These are phyloP conservation scores for Candida endomychidarum DNA, from an alignment of 805 yeast species.

Conservation along the genomic window DNA sequence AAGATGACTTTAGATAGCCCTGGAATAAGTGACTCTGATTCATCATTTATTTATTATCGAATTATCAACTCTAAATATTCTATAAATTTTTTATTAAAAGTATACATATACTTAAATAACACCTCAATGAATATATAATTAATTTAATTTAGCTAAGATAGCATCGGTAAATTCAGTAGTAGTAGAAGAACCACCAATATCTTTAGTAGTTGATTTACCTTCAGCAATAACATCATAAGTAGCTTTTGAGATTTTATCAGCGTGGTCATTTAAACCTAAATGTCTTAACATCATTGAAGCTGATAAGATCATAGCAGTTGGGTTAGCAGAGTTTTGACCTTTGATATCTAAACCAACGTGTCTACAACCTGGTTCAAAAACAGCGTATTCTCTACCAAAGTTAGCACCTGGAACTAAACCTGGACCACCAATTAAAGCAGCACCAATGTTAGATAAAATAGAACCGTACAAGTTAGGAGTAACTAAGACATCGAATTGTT, in stretches of 20 bases:
- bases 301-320: constrained; percentile 95
- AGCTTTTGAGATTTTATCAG: constrained; percentile 85
- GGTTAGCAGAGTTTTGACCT: constrained; percentile 95
- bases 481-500: constrained; percentile 96
- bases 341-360: constrained; percentile 96
- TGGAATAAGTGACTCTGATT: too few relatives aligned
- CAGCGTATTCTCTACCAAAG: constrained; percentile 96
- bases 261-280: constrained; percentile 80
- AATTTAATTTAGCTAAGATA: constrained; percentile 65
- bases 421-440: constrained; percentile 96
- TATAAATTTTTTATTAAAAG: constrained; percentile 2
- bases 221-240: constrained; percentile 88
- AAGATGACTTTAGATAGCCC: too few relatives aligned
- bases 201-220: constrained; percentile 81
- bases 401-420: constrained; percentile 98
- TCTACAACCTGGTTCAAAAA: constrained; percentile 99
- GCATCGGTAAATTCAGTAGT: constrained; percentile 96
- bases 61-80: constrained; percentile 4
- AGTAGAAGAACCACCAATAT: constrained; percentile 85
- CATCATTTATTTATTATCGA: constrained; percentile 4
- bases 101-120: constrained; percentile 1
- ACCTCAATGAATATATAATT: constrained; percentile 6
- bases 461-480: constrained; percentile 99
- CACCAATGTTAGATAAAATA: constrained; percentile 95
- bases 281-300: constrained; percentile 92